Conservation (phyloP, 805 yeast species). For the Saccharomyces mikatae region DNA sequence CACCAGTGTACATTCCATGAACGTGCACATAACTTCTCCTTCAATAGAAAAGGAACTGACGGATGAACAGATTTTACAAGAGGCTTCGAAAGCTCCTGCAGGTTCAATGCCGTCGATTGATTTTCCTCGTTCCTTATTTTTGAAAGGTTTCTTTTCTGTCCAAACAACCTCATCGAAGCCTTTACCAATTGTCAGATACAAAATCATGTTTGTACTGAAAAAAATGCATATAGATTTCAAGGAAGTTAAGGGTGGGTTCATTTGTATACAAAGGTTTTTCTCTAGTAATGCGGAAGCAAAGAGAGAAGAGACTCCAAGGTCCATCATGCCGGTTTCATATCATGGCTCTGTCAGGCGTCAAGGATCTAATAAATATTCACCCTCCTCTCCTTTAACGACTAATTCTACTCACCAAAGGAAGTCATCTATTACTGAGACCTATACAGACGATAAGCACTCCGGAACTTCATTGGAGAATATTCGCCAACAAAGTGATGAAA, state of each 20-base stretch:
- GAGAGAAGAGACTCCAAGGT: background rate
- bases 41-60: constrained; percentile 29
- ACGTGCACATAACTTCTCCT: background rate
- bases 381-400: constrained; percentile 39
- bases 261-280: constrained; percentile 60
- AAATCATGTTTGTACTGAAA: constrained; percentile 67
- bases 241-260: constrained; percentile 90
- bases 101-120: constrained; percentile 91
- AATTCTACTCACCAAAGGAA: constrained; percentile 37
- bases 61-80: constrained; percentile 41
- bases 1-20: background rate
- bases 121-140: constrained; percentile 80
- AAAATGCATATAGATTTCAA: constrained; percentile 71
- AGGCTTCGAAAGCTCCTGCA: constrained; percentile 53
- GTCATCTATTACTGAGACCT: constrained; percentile 11
- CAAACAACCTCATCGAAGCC: constrained; percentile 93
- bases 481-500: constrained; percentile 35
- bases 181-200: constrained; percentile 77
- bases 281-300: constrained; percentile 22
- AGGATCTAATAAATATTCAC: constrained; percentile 29
- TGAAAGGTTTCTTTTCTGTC: constrained; percentile 89
- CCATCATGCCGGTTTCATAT: constrained; percentile 11
- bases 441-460: background rate
- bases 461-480: constrained; percentile 23
- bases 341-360: constrained; percentile 34